A percentile compares a stretch with the other conserved stretches of the same genome.
phyloP scores from a whole-genome alignment of 2,329 filamentous ascomycete genomes.

The Ophiostoma australiae region DNA sequence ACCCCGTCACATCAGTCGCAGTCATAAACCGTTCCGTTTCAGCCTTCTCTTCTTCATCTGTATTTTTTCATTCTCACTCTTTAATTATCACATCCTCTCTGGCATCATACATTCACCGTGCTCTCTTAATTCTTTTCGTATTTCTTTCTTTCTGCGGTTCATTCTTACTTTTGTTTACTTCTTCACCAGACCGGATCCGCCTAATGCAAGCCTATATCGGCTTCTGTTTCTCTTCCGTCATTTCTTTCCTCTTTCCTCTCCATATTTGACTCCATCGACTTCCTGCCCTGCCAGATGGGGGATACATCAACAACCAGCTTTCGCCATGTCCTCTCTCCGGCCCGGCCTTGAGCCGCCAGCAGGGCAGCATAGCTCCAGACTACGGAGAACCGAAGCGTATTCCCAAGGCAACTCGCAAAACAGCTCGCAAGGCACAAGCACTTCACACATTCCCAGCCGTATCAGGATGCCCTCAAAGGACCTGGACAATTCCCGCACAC shows the following conservation, averaged over 20 bases:
- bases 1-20: slow-evolving; percentile 5
- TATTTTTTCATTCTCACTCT: not conserved
- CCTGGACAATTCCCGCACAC: not conserved
- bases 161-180: slow-evolving; percentile 1
- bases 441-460: not conserved
- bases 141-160: not conserved
- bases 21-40: not conserved
- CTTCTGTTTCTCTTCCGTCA: not conserved
- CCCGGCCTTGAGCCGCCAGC: slow-evolving; percentile 9
- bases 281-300: slow-evolving; percentile 5
- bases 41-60: not conserved
- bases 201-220: not conserved
- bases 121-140: slow-evolving; percentile 1
- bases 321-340: slow-evolving; percentile 12
- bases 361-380: not conserved
- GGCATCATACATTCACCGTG: not conserved
- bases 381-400: not conserved
- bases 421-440: not conserved
- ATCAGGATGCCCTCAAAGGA: not conserved
- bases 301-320: not conserved
- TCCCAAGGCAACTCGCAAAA: not conserved
- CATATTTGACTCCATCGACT: not conserved
- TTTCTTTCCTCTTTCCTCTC: not conserved
- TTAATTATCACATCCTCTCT: slow-evolving; percentile 10
- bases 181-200: slow-evolving; percentile 5